Evolutionary conservation across 73 alveolate genomes (phyloP).

Genomic region (Halteria grandinella): DNA sequence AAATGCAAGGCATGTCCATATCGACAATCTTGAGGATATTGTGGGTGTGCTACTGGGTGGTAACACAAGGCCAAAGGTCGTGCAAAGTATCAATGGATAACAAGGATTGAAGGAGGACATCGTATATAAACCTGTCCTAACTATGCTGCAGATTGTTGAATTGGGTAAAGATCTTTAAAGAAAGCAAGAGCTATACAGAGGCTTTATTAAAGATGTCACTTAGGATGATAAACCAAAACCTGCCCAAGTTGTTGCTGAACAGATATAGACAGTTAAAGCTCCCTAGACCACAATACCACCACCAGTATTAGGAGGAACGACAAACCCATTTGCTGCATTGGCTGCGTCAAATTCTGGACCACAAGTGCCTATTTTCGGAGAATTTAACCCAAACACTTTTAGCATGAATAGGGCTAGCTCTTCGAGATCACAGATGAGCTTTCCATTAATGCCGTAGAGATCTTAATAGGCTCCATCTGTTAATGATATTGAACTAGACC

Average conservation of each 20-base stretch:
- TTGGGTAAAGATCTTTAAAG: conserved; percentile 8
- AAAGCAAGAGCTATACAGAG: background rate
- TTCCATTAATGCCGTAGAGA: background rate
- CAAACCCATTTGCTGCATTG: background rate
- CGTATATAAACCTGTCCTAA: conserved; percentile 24
- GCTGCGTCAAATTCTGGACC: background rate
- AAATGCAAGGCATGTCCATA: background rate
- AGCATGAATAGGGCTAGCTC: background rate
- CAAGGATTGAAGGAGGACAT: background rate
- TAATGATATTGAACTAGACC: conserved; percentile 12
- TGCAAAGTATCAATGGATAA: background rate
- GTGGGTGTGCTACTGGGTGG: conserved; percentile 16
- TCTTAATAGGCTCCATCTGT: background rate
- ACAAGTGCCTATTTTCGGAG: background rate
- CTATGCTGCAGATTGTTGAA: background rate
- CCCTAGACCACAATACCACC: background rate
- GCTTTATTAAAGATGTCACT: conserved; percentile 3
- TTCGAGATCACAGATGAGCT: background rate
- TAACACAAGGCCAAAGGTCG: background rate
- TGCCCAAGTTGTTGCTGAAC: background rate
- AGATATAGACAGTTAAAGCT: background rate
- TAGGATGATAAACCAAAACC: background rate
- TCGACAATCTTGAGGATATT: background rate
- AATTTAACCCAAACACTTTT: too few species aligned
- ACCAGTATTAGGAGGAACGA: background rate